Evolutionary conservation across 2,329 filamentous ascomycete species (phyloP), one percentile per base, ranked within the genome.

Genomic region (Dothiorella sarmentorum): DNA sequence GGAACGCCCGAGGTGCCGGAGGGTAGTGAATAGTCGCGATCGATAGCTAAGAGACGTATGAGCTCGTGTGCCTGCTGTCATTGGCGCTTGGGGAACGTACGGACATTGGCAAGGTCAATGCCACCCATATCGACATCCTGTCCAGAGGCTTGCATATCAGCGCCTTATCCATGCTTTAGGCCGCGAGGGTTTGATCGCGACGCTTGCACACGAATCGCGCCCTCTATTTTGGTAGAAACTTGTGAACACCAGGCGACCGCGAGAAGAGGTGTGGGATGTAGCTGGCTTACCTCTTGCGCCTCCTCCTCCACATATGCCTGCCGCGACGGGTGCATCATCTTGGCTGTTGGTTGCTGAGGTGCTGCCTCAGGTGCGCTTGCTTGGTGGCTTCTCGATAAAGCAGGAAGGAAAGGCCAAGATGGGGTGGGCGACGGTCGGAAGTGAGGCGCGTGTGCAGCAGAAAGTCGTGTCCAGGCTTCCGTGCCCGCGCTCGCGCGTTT

Each of bases 301-400:
- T 79, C 86, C 70, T 97, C 93, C 80, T 97, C 93, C 63, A 97
- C 91, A 75, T 95, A 97, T 40, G 93, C 93, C 75, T 93, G 88
- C 64, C 94, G 85, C 72, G 93, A 86, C 60, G 93, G 93, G 79
- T 97, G 93, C 78, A 96, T 82, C 70, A 74, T 74, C 18, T 63
- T 69, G 67, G 59, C 56, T 43, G 53, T 49, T 60, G n/a, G 15
- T 52, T 15, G 37, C 18, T 31, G 45, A 45, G 38, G 35, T 24
- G 18, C 26, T 22, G 26, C 47, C 24, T 43, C 31, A 40, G 49
- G 24, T 11, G 17, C 5, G 29, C n/a, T 40, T 42, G 35, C 26
- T 29, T 11, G 35, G 35, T 10, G 17, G 35, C 18, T 13, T 15
- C 20, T n/a, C 9, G 33, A 27, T 22, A 35, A 18, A 27, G 20